These are phyloP conservation scores for Podaxis sp. DNA, from an alignment of 768 basidiomycete species.

Conservation along the genomic window DNA sequence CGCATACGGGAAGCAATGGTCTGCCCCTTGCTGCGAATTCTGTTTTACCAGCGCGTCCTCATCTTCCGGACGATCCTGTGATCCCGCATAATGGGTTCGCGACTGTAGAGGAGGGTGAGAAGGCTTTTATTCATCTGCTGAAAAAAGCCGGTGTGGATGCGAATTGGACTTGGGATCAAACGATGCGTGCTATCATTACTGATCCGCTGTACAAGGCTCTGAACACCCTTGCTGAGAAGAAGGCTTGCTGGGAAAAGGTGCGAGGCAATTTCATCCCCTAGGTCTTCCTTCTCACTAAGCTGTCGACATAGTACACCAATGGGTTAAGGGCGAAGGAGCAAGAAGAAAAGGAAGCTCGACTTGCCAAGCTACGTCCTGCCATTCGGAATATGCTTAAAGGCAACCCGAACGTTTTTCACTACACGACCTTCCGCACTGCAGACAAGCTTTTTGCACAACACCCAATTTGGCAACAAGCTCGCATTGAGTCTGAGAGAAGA, in stretches of 20 bases:
- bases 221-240: constrained; percentile 91
- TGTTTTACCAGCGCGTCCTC: constrained; percentile 68
- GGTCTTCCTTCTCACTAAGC: constrained; percentile 3
- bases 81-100: constrained; percentile 88
- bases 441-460: constrained; percentile 83
- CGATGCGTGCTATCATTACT: constrained; percentile 97
- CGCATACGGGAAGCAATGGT: constrained; percentile 37
- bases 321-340: constrained; percentile 76
- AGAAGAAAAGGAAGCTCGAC: constrained; percentile 78
- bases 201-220: constrained; percentile 96
- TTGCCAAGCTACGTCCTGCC: constrained; percentile 84
- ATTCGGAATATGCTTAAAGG: constrained; percentile 82
- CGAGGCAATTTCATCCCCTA: constrained; percentile 14
- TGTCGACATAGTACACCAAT: constrained; percentile 60
- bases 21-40: constrained; percentile 59
- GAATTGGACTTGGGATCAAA: constrained; percentile 97
- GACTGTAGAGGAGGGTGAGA: constrained; percentile 87
- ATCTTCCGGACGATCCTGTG: constrained; percentile 80
- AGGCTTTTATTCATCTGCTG: constrained; percentile 88
- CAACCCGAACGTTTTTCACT: constrained; percentile 86
- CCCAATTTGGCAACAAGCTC: constrained; percentile 87
- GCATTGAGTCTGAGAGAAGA: constrained; percentile 79
- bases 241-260: constrained; percentile 91
- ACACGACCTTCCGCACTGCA: constrained; percentile 86
- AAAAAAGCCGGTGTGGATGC: constrained; percentile 88